Evolutionary conservation across 2,329 filamentous ascomycete genomes (phyloP).

Genomic region (Fusarium continuum): DNA sequence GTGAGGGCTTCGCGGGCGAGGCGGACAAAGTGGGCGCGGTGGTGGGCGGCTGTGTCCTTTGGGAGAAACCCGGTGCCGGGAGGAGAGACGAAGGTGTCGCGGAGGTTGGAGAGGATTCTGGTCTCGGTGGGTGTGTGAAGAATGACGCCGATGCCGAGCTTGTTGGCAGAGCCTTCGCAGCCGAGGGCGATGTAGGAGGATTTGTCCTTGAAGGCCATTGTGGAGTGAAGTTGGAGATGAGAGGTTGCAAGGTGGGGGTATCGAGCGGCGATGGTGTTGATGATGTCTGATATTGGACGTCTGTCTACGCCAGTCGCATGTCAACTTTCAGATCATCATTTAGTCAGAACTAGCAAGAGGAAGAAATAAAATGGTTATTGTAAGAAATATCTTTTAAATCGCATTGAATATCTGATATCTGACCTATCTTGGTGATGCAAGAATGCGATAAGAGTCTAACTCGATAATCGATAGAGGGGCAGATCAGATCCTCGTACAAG

Average conservation of each 20-base stretch:
- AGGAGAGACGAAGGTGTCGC: constrained; percentile 91
- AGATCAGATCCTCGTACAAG: constrained; percentile 2
- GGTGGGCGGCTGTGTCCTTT: constrained; percentile 94
- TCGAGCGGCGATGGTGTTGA: constrained; percentile 15
- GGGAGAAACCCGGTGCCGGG: constrained; percentile 95
- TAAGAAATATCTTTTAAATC: not conserved
- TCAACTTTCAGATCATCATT: not conserved
- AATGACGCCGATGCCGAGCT: constrained; percentile 93
- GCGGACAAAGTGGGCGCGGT: constrained; percentile 83
- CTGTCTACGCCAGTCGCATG: not conserved
- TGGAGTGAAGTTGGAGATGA: constrained; percentile 11
- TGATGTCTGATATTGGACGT: constrained; percentile 10
- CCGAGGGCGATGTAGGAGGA: constrained; percentile 64
- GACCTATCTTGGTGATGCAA: not conserved
- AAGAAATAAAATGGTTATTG: too few relatives aligned
- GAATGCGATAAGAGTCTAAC: constrained; percentile 15
- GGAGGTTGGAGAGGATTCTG: constrained; percentile 87
- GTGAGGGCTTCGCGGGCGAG: constrained; percentile 83
- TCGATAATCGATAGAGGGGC: constrained; percentile 35
- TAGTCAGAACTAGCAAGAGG: not conserved
- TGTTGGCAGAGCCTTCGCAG: constrained; percentile 95
- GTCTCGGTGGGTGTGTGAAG: constrained; percentile 70
- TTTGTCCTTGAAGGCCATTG: constrained; percentile 46
- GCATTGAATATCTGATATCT: not conserved
- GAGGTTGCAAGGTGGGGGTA: constrained; percentile 22